Percentiles rank a stretch among this genome's conserved stretches.
Evolutionary conservation across 768 basidiomycete species (phyloP).

Genomic region (Antrodiella citrinella): DNA sequence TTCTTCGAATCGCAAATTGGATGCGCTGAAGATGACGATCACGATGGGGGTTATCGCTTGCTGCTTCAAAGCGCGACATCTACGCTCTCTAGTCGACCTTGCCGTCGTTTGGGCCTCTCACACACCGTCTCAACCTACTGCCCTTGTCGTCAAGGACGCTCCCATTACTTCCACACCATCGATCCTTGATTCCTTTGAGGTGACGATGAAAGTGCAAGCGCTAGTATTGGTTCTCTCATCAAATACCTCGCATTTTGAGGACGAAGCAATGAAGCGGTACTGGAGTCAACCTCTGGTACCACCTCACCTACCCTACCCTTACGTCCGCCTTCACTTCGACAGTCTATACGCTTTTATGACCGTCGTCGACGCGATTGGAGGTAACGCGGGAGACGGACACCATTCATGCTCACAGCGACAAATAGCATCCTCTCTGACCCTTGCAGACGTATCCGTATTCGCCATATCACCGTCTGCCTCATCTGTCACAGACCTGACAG

Average conservation of each 20-base stretch:
- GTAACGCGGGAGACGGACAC: neutral
- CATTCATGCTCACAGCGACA: neutral
- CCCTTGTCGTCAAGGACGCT: neutral
- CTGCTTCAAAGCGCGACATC: slow-evolving; percentile 48
- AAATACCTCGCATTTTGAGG: slow-evolving; percentile 5
- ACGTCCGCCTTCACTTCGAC: slow-evolving; percentile 36
- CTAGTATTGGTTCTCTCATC: slow-evolving; percentile 43
- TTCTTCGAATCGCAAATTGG: neutral
- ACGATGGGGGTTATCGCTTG: slow-evolving; percentile 46
- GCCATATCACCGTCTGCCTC: slow-evolving; percentile 12
- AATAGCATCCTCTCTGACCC: slow-evolving; percentile 16
- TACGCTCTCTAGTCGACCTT: slow-evolving; percentile 38
- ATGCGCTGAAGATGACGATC: slow-evolving; percentile 26
- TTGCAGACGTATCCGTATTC: slow-evolving; percentile 52
- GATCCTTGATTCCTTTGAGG: slow-evolving; percentile 25
- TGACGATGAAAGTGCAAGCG: slow-evolving; percentile 31
- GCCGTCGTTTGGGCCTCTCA: slow-evolving; percentile 15
- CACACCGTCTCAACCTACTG: slow-evolving; percentile 1
- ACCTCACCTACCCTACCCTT: slow-evolving; percentile 40
- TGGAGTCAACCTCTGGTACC: slow-evolving; percentile 56
- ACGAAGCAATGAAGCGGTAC: slow-evolving; percentile 29
- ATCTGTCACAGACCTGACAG: slow-evolving; percentile 19
- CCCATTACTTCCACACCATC: slow-evolving; percentile 7
- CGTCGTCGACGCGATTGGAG: neutral
- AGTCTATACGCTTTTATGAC: slow-evolving; percentile 17